Evolutionary conservation across 768 basidiomycete genomes (phyloP).

Genomic region (Panaeolus cyanescens): DNA sequence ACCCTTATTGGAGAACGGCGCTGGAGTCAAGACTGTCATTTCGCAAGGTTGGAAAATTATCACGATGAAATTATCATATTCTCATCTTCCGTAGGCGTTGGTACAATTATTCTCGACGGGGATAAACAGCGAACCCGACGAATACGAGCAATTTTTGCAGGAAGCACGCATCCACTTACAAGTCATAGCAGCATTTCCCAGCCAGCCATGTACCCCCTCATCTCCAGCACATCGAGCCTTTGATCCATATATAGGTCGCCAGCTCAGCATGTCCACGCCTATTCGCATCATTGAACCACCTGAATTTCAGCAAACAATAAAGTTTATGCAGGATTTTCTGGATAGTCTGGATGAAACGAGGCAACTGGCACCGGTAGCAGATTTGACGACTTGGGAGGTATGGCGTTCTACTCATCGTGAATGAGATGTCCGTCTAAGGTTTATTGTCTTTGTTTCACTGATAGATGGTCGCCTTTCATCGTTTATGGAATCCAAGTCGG

Average conservation of each 20-base stretch:
- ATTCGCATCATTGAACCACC: slow-evolving; percentile 61
- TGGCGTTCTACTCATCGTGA: slow-evolving; percentile 3
- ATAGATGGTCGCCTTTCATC: slow-evolving; percentile 51
- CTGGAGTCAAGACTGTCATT: slow-evolving; percentile 54
- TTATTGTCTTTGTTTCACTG: no score
- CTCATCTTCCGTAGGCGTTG: slow-evolving; percentile 35
- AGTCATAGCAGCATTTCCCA: slow-evolving; percentile 37
- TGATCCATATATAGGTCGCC: slow-evolving; percentile 68
- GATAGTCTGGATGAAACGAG: slow-evolving; percentile 58
- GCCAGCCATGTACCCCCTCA: slow-evolving; percentile 34
- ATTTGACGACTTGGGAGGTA: slow-evolving; percentile 68
- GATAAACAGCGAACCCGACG: slow-evolving; percentile 34
- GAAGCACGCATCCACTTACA: slow-evolving; percentile 42
- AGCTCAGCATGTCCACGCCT: slow-evolving; percentile 67
- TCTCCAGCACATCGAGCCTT: slow-evolving; percentile 60
- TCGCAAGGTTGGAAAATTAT: slow-evolving; percentile 49
- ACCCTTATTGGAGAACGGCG: slow-evolving; percentile 49
- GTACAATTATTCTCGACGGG: slow-evolving; percentile 51
- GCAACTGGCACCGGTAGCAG: slow-evolving; percentile 42
- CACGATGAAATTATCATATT: background rate
- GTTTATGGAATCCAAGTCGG: slow-evolving; percentile 45
- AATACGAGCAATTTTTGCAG: slow-evolving; percentile 38
- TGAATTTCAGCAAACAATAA: slow-evolving; percentile 51
- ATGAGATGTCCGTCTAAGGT: no score
- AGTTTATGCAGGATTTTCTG: slow-evolving; percentile 47